Base-by-base conservation (phyloP, 306 rosid species). In the Rubus parviflorus region DNA sequence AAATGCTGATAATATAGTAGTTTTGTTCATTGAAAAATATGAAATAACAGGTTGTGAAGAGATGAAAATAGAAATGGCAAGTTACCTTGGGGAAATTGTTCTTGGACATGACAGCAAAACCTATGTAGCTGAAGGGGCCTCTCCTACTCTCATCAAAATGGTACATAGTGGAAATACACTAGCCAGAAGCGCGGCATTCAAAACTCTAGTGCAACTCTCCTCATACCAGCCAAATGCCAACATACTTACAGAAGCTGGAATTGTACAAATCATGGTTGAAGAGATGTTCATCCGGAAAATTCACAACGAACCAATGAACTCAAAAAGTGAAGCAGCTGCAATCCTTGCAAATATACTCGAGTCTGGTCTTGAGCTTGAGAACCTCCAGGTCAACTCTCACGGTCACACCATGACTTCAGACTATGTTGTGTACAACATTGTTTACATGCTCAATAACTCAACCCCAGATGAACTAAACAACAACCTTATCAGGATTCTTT, bases 41-140 rank as follows among this genome's bases (percentile, higher is more conserved):
- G 66, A n/a, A 35, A 47, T 38, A 23, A 20, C 82, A 87, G 91
- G 91, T 56, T 20, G 64, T 58, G 87, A 82, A 79, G 88, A 80
- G 66, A 83, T 25, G 66, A 83, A 80, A 47, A 72, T 56, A 22
- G 80, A 75, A 68, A 85, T 85, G 89, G 91, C 88, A 42, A 75
- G 82, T 78, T 85, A 75, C 82, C 88, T 87, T 43, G 88, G 88
- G 73, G 85, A 84, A 74, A 82, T 71, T 60, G 85, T 82, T 58
- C 72, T 87, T 20, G 84, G 79, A 53, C 79, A 78, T 20, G 88
- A 82, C 72, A 68, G 67, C 45, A 75, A 74, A 67, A 69, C 68
- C 62, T 45, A 47, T 25, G 87, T 85, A 72, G 91, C 91, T 16
- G 76, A 73, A 79, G 73, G n/a, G 62, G 91, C 75, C 41, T 61